phyloP scores from a whole-genome alignment of 805 yeast genomes.

The Yarrowia sp. region DNA sequence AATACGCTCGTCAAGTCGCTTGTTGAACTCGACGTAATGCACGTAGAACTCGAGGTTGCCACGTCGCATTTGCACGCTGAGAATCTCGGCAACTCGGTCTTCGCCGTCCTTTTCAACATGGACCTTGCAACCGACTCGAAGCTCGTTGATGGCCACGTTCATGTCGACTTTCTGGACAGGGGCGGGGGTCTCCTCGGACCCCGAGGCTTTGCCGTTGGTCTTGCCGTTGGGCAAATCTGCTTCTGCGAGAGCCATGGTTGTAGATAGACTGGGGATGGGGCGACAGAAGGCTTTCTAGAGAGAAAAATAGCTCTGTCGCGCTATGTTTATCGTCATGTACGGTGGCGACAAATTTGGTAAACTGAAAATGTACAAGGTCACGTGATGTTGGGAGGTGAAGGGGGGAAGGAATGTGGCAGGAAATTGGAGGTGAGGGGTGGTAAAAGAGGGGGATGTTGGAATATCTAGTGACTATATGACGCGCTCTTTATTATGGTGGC shows the following conservation, averaged over 20 bases:
- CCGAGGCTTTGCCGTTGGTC: constrained; percentile 34
- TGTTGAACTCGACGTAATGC: constrained; percentile 93
- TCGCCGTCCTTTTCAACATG: constrained; percentile 83
- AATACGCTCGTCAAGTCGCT: constrained; percentile 97
- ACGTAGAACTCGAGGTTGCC: constrained; percentile 85
- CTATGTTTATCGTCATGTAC: background rate
- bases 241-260: constrained; percentile 31
- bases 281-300: constrained; percentile 1
- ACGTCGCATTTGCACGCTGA: constrained; percentile 76
- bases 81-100: constrained; percentile 80
- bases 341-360: constrained; percentile 26
- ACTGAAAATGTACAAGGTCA: constrained; percentile 7
- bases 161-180: constrained; percentile 26
- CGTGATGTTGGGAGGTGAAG: constrained; percentile 35
- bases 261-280: background rate
- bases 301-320: constrained; percentile 15
- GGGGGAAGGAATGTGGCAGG: background rate
- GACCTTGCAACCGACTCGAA: constrained; percentile 72
- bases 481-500: too few relatives aligned
- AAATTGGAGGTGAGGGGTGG: background rate
- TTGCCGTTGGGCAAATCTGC: constrained; percentile 32
- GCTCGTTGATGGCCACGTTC: constrained; percentile 53
- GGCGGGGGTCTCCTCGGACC: constrained; percentile 30
- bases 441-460: too few relatives aligned
- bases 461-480: too few relatives aligned